Evolutionary conservation across 164 flowering plant genomes (phyloP).

Genomic region (Euptelea pleiosperma): DNA sequence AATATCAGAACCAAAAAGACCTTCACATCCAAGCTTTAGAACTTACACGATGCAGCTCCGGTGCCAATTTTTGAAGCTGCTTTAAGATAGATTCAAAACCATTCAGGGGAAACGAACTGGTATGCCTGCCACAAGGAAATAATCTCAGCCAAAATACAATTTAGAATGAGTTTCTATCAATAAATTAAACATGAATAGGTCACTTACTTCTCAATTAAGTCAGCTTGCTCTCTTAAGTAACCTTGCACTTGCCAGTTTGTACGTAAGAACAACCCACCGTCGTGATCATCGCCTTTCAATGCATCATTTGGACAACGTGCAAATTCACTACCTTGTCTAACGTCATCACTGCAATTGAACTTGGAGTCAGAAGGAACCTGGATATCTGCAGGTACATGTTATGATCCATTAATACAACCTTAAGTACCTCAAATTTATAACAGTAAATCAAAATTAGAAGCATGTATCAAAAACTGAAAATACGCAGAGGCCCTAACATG

Average conservation of each 20-base stretch:
- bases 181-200: slow-evolving; percentile 1
- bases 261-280: slow-evolving; percentile 49
- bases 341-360: slow-evolving; percentile 23
- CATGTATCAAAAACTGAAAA: no score
- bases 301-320: slow-evolving; percentile 25
- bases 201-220: slow-evolving; percentile 70
- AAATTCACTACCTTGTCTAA: slow-evolving; percentile 26
- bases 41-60: slow-evolving; percentile 89
- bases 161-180: neutral
- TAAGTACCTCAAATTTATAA: no score
- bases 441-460: no score
- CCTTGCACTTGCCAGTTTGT: slow-evolving; percentile 94
- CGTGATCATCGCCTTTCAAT: slow-evolving; percentile 23
- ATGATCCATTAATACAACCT: neutral
- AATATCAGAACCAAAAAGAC: neutral
- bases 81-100: slow-evolving; percentile 59
- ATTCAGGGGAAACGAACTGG: slow-evolving; percentile 59
- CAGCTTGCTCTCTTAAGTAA: slow-evolving; percentile 75
- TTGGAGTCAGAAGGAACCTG: slow-evolving; percentile 34
- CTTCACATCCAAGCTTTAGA: slow-evolving; percentile 3
- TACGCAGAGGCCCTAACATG: no score
- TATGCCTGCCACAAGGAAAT: slow-evolving; percentile 46
- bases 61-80: slow-evolving; percentile 80
- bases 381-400: slow-evolving; percentile 39
- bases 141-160: slow-evolving; percentile 2